Conservation (phyloP, 2,329 filamentous ascomycete genomes). For the Calonectria henricotiae region DNA sequence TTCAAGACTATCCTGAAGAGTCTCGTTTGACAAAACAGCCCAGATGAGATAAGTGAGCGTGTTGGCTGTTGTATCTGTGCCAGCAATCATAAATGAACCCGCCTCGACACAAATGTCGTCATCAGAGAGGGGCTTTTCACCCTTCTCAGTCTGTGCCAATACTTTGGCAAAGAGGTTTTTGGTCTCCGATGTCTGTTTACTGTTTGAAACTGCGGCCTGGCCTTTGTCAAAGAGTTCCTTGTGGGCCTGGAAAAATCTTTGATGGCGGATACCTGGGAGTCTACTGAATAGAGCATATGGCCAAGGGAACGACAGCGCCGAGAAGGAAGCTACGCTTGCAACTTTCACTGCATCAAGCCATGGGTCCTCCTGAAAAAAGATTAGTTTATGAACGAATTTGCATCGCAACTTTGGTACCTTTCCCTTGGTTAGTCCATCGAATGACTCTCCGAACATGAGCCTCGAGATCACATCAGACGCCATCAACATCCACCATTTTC, state of each 20-base stretch:
- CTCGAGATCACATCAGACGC: background rate
- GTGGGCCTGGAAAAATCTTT: background rate
- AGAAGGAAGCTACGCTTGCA: background rate
- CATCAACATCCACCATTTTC: slow-evolving; percentile 19
- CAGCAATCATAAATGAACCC: background rate
- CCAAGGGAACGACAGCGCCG: slow-evolving; percentile 1
- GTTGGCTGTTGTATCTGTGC: background rate
- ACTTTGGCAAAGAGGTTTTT: slow-evolving; percentile 11
- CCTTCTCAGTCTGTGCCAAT: background rate
- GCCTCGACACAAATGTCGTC: background rate
- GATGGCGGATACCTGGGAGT: background rate
- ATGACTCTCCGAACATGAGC: slow-evolving; percentile 8
- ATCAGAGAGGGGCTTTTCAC: slow-evolving; percentile 2
- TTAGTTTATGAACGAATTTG: background rate
- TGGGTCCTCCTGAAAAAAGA: background rate
- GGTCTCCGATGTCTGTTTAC: background rate
- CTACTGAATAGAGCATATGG: background rate
- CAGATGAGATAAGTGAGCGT: slow-evolving; percentile 8
- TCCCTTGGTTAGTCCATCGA: background rate
- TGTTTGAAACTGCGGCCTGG: slow-evolving; percentile 1
- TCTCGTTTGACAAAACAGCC: background rate
- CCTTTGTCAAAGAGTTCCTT: background rate
- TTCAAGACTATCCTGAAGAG: background rate
- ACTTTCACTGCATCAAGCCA: background rate
- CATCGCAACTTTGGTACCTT: background rate